Base-by-base conservation (phyloP, 495 filamentous ascomycete species). In the Hypoxylon trugodes region DNA sequence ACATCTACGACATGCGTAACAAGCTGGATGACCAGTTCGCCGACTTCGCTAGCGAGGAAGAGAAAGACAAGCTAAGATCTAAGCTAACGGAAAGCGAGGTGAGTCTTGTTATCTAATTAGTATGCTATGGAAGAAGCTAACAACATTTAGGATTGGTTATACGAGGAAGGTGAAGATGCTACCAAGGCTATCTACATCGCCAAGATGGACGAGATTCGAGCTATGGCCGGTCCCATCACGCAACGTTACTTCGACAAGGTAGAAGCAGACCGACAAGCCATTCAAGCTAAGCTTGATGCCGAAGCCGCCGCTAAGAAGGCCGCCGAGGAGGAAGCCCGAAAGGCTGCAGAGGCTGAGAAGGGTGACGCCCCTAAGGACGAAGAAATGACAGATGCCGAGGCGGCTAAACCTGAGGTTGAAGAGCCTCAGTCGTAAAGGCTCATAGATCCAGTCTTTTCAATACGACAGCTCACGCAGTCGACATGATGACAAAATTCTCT, bases 151-250 rank as follows among this genome's bases (percentile, higher is more conserved):
- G 93, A 98, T 66, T 99, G 95, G 95, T 87, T 99, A 50, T 98
- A 98, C 78, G 93, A 97, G 66, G 95, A 98, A 22, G 95, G 95
- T 66, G 93, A 97, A 56, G 95, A 98, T 74, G 85, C 93, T 71
- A 93, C 91, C 69, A 97, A 97, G 83, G 91, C 90, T 33, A 79
- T 93, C 61, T 99, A 99, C 78, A 82, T 93, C 45, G 83, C 90
- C 71, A 98, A 97, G 85, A 89, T 94, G 76, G 94, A 98, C 56
- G 95, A 99, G 74, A 92, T 99, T 76, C 90, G 91, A 69, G 87
- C 91, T 66, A 81, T 96, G 52, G 89, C 92, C 42, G 94, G 93
- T 13, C 96, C 95, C 59, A 90, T 98, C 76, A 87, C 92, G 45
- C 93, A 97, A 80, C 89, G 93, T 55, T 92, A 96, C 85, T 90